A percentile compares a stretch with the other conserved stretches of the same genome.
phyloP scores from a whole-genome alignment of 352 stramenopile genomes.

The Aphanomyces euteiches region DNA sequence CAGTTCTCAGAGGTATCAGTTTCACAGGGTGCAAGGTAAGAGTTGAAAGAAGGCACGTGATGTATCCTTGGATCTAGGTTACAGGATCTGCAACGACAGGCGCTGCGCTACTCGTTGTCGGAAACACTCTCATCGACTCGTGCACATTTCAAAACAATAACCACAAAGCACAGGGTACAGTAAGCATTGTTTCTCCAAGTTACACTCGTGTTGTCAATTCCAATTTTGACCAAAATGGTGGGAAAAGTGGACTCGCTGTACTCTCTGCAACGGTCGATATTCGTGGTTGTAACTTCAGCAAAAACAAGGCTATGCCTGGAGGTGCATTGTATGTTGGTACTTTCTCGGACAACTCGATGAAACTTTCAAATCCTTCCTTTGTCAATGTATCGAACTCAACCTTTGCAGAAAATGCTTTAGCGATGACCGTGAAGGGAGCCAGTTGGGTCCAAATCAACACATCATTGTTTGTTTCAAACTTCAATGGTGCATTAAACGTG shows the following conservation, averaged over 20 bases:
- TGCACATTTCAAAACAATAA: constrained; percentile 14
- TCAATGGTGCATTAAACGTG: too few relatives aligned
- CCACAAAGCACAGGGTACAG: not conserved
- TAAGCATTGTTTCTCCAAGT: constrained; percentile 10
- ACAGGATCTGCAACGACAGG: not conserved
- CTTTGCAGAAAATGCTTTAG: too few relatives aligned
- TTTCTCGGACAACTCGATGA: not conserved
- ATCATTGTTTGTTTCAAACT: too few relatives aligned
- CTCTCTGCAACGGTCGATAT: constrained; percentile 6
- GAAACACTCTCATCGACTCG: not conserved
- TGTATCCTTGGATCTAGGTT: not conserved
- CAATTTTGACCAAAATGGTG: constrained; percentile 4
- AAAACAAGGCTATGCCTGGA: not conserved
- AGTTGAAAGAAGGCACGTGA: not conserved
- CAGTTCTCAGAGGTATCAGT: not conserved
- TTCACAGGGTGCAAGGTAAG: constrained; percentile 21
- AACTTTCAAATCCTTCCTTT: not conserved
- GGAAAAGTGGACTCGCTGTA: not conserved
- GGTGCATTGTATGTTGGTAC: not conserved
- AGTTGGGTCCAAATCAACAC: too few relatives aligned
- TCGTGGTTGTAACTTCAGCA: not conserved
- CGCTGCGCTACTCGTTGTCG: constrained; percentile 1
- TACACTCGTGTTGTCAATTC: not conserved
- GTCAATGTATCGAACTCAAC: not conserved
- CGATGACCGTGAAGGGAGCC: too few relatives aligned